Conservation (phyloP, 768 basidiomycete species). For the Macrolepiota albuminosa region DNA sequence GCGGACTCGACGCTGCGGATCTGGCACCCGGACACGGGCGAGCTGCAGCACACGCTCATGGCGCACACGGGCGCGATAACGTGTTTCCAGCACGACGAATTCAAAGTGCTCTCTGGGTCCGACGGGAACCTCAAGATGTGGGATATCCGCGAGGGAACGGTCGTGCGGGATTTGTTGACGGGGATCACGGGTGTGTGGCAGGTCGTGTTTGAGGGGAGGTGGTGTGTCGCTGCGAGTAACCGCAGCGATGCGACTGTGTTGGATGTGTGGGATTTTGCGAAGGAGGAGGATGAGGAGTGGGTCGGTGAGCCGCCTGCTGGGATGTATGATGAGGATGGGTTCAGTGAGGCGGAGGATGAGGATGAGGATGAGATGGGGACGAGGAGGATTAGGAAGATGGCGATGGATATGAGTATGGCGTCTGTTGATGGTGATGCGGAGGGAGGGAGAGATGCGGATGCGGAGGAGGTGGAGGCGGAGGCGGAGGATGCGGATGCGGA, state of each 20-base stretch:
- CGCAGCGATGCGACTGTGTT: conserved; percentile 71
- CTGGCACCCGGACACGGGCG: conserved; percentile 88
- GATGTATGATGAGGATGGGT: conserved; percentile 67
- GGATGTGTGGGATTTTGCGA: conserved; percentile 90
- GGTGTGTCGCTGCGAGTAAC: conserved; percentile 93
- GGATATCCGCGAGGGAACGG: conserved; percentile 85
- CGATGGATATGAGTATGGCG: not conserved
- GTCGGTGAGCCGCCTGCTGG: conserved; percentile 73
- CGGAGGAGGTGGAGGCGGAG: conserved; percentile 46
- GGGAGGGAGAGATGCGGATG: conserved; percentile 20
- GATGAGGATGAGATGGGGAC: conserved; percentile 29
- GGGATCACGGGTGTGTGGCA: conserved; percentile 98
- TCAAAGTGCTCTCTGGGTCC: conserved; percentile 92
- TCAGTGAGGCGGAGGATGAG: conserved; percentile 50
- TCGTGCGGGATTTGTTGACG: conserved; percentile 83
- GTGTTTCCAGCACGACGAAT: conserved; percentile 98
- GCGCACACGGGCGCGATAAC: conserved; percentile 98
- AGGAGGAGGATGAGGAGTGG: conserved; percentile 74
- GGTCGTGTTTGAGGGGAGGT: conserved; percentile 89
- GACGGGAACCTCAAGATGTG: conserved; percentile 98
- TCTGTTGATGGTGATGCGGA: conserved; percentile 17
- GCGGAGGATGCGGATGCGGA: conserved; percentile 66
- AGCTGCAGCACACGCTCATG: conserved; percentile 74
- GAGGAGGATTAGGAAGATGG: conserved; percentile 18
- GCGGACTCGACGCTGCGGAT: conserved; percentile 93